A percentile compares a stretch with the other conserved stretches of the same genome.
Evolutionary conservation across 2,329 filamentous ascomycete species (phyloP).

Genomic region (Exutisphaerella laricina): DNA sequence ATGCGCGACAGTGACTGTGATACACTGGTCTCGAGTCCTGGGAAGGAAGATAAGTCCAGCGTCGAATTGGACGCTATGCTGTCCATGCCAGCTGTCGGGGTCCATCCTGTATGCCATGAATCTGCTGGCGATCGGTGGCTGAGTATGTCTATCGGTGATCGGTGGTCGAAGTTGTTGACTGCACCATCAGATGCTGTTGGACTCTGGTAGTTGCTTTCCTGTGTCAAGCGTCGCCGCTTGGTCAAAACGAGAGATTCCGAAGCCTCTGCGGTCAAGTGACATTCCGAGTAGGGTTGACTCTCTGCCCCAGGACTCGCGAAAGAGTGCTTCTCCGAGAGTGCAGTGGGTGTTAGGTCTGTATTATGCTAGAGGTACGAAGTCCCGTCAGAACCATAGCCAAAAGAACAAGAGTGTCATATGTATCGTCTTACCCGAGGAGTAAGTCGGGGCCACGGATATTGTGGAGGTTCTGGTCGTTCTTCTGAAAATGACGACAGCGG

Average conservation of each 20-base stretch:
- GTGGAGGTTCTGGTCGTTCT: slow-evolving; percentile 6
- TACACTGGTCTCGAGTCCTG: slow-evolving; percentile 19
- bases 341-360: neutral
- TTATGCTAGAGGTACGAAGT: too few species aligned
- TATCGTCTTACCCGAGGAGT: too few species aligned
- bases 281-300: slow-evolving; percentile 8
- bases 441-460: slow-evolving; percentile 5
- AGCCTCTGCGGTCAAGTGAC: neutral
- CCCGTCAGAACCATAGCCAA: too few species aligned
- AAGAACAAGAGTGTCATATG: too few species aligned
- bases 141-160: neutral
- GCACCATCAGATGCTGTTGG: slow-evolving; percentile 12
- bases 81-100: slow-evolving; percentile 13
- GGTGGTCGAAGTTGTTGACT: slow-evolving; percentile 1
- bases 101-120: slow-evolving; percentile 23
- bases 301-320: slow-evolving; percentile 2
- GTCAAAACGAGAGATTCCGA: slow-evolving; percentile 4
- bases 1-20: slow-evolving; percentile 25
- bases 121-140: slow-evolving; percentile 14
- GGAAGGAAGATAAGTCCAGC: slow-evolving; percentile 11
- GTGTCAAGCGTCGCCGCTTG: slow-evolving; percentile 19
- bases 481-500: neutral
- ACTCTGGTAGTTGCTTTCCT: slow-evolving; percentile 16
- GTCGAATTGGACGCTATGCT: slow-evolving; percentile 9
- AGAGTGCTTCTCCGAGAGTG: slow-evolving; percentile 2